These are phyloP conservation scores for Cajanus cajan DNA, from an alignment of 306 rosid genomes.

Conservation along the genomic window DNA sequence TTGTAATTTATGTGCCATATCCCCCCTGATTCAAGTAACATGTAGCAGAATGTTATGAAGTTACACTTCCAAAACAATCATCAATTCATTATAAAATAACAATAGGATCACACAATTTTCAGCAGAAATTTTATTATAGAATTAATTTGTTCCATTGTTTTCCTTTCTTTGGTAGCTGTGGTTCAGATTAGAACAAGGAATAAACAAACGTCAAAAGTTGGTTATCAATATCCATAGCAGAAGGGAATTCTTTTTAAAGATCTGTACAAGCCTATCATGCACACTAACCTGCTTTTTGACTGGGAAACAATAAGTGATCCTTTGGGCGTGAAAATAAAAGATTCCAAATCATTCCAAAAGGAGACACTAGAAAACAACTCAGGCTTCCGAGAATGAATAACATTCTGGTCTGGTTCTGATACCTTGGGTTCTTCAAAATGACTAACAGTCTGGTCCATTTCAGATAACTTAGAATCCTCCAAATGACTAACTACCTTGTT, in stretches of 20 bases:
- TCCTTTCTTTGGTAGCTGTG: neutral
- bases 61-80: neutral
- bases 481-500: conserved; percentile 12
- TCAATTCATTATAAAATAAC: neutral
- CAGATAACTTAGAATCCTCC: conserved; percentile 39
- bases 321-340: conserved; percentile 53
- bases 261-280: neutral
- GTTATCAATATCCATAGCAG: neutral
- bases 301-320: conserved; percentile 52
- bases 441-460: conserved; percentile 30
- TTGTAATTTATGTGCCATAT: conserved; percentile 55
- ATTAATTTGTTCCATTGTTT: neutral
- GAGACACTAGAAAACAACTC: conserved; percentile 54
- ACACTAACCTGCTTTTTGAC: conserved; percentile 74
- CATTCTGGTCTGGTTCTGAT: conserved; percentile 32
- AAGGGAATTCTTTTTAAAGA: neutral
- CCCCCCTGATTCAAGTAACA: conserved; percentile 54
- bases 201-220: neutral
- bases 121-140: neutral
- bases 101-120: neutral
- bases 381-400: conserved; percentile 29
- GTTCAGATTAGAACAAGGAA: conserved; percentile 19
- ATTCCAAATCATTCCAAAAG: conserved; percentile 74
- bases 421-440: conserved; percentile 30
- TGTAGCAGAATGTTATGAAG: conserved; percentile 13